phyloP scores from a whole-genome alignment of 176 grass and related monocot species.

The Elymus sibiricus region DNA sequence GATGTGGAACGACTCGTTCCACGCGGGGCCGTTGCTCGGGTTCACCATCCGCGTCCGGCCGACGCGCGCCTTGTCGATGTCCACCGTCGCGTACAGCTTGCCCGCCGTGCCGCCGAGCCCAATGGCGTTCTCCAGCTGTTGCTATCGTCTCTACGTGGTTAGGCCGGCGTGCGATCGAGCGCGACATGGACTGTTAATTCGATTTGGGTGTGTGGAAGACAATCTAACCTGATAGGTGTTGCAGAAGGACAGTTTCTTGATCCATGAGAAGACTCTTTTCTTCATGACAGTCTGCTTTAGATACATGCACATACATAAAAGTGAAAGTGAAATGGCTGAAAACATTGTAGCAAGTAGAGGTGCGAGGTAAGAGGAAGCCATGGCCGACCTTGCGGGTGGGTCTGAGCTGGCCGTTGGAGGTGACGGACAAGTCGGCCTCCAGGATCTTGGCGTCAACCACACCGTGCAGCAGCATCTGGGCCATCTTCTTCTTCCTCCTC shows the following conservation, averaged over 20 bases:
- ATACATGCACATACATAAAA: too few species aligned
- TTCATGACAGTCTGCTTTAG: conserved; percentile 11
- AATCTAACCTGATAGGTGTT: conserved; percentile 40
- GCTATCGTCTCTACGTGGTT: neutral
- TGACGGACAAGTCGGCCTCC: conserved; percentile 29
- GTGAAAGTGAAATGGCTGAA: neutral
- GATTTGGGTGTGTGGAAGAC: neutral
- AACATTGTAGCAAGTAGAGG: too few species aligned
- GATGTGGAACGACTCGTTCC: conserved; percentile 76
- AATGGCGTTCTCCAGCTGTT: conserved; percentile 26
- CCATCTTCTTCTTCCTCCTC: conserved; percentile 16
- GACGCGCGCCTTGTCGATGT: conserved; percentile 84
- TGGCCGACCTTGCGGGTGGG: conserved; percentile 33
- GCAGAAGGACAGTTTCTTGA: conserved; percentile 60
- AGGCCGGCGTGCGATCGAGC: too few species aligned
- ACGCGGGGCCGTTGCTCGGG: conserved; percentile 16
- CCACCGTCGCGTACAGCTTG: conserved; percentile 79
- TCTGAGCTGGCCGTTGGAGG: neutral
- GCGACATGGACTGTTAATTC: neutral
- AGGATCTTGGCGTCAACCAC: conserved; percentile 43
- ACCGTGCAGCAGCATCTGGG: conserved; percentile 43
- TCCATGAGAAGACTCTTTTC: conserved; percentile 60
- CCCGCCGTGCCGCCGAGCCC: conserved; percentile 1
- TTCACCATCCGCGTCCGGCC: conserved; percentile 46
- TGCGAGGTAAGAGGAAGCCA: neutral